Percentiles rank a stretch among this genome's conserved stretches.
Evolutionary conservation across 2,329 filamentous ascomycete genomes (phyloP).

Genomic region (Rutstroemia sydowiana): DNA sequence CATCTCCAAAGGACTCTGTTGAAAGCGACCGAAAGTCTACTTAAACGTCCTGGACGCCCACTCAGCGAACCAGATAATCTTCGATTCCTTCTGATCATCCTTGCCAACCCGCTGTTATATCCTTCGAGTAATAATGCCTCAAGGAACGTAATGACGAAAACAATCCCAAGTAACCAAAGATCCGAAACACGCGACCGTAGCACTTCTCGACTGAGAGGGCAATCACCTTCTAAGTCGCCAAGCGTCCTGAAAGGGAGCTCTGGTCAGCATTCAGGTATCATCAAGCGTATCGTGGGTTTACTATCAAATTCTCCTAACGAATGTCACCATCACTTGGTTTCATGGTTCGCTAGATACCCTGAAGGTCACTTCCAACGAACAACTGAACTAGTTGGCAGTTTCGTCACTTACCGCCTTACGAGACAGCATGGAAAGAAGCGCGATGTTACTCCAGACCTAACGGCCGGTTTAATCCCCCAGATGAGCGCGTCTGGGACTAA

Average conservation of each 20-base stretch:
- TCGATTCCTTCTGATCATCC: slow-evolving; percentile 69
- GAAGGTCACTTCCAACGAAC: slow-evolving; percentile 59
- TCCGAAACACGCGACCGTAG: background rate
- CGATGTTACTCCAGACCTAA: slow-evolving; percentile 52
- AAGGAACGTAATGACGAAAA: slow-evolving; percentile 8
- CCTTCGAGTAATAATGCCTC: slow-evolving; percentile 27
- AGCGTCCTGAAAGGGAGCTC: slow-evolving; percentile 28
- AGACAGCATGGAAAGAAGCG: slow-evolving; percentile 63
- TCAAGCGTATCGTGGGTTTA: slow-evolving; percentile 77
- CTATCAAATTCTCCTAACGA: slow-evolving; percentile 67
- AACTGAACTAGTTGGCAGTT: slow-evolving; percentile 72
- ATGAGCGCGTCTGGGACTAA: slow-evolving; percentile 53
- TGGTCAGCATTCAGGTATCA: slow-evolving; percentile 71
- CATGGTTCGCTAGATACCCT: slow-evolving; percentile 70
- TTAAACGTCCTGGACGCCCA: slow-evolving; percentile 70
- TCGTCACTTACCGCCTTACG: slow-evolving; percentile 72
- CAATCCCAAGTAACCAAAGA: background rate
- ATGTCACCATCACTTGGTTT: slow-evolving; percentile 69
- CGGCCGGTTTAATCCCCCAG: slow-evolving; percentile 63
- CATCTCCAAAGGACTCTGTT: slow-evolving; percentile 64
- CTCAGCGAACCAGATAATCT: slow-evolving; percentile 62
- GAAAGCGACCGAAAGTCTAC: slow-evolving; percentile 69
- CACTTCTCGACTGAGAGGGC: background rate
- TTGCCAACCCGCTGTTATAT: slow-evolving; percentile 72
- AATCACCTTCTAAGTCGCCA: slow-evolving; percentile 4